phyloP scores from a whole-genome alignment of 805 yeast genomes.

The Ogataea wickerhamii region DNA sequence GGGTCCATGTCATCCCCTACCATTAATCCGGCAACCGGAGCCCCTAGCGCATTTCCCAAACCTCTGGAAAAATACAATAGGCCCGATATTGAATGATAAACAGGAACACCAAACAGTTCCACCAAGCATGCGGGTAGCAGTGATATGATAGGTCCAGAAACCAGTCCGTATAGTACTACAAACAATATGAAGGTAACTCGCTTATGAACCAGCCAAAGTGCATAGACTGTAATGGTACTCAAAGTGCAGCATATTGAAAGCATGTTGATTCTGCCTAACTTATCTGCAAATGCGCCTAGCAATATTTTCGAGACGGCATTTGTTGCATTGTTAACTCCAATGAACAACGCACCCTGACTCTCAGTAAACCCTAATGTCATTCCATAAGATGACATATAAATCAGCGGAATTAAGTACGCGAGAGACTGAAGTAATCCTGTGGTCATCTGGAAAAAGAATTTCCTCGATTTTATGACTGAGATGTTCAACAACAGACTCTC shows the following conservation, averaged over 20 bases:
- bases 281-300: slow-evolving; percentile 40
- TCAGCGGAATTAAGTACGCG: slow-evolving; percentile 34
- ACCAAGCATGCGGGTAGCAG: slow-evolving; percentile 33
- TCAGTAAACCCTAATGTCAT: slow-evolving; percentile 30
- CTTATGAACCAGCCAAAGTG: slow-evolving; percentile 35
- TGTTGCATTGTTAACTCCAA: slow-evolving; percentile 34
- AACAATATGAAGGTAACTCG: slow-evolving; percentile 29
- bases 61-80: slow-evolving; percentile 35
- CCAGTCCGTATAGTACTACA: slow-evolving; percentile 34
- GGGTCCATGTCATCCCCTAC: slow-evolving; percentile 16
- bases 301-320: slow-evolving; percentile 30
- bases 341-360: slow-evolving; percentile 33
- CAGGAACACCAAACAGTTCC: slow-evolving; percentile 33
- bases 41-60: slow-evolving; percentile 32
- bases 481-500: slow-evolving; percentile 1
- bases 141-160: slow-evolving; percentile 35
- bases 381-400: slow-evolving; percentile 35
- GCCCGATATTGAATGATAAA: slow-evolving; percentile 34
- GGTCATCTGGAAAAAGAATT: slow-evolving; percentile 4
- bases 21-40: slow-evolving; percentile 35
- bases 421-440: slow-evolving; percentile 32
- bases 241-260: slow-evolving; percentile 37
- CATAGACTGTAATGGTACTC: slow-evolving; percentile 32
- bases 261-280: slow-evolving; percentile 39
- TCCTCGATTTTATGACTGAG: slow-evolving; percentile 2